phyloP scores from a whole-genome alignment of 176 grass and related monocot genomes.

The Eragrostis nindensis region DNA sequence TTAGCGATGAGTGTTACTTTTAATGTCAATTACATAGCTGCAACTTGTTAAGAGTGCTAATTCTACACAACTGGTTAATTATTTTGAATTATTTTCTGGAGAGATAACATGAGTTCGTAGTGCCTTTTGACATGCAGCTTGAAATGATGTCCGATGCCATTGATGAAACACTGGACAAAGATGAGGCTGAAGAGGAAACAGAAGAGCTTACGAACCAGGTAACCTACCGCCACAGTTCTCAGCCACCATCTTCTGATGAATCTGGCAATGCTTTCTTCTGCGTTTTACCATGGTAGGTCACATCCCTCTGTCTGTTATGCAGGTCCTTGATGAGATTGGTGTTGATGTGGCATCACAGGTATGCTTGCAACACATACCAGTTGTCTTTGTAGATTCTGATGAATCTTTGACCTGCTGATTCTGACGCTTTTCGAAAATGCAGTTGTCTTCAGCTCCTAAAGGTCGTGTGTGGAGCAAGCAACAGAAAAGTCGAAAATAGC shows the following conservation, averaged over 20 bases:
- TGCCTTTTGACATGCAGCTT: constrained; percentile 50
- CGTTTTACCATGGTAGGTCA: no score
- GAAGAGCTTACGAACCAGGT: constrained; percentile 99
- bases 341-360: constrained; percentile 98
- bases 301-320: neutral
- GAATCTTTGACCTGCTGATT: constrained; percentile 18
- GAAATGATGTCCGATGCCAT: constrained; percentile 96
- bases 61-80: no score
- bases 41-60: neutral
- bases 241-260: neutral
- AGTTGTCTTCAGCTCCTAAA: constrained; percentile 97
- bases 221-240: constrained; percentile 39
- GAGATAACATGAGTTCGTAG: neutral
- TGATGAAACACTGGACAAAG: constrained; percentile 95
- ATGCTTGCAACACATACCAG: constrained; percentile 4
- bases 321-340: constrained; percentile 98
- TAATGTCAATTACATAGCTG: constrained; percentile 7
- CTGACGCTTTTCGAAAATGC: constrained; percentile 28
- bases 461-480: constrained; percentile 65
- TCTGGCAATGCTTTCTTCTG: neutral
- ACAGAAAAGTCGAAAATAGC: constrained; percentile 62
- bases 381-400: neutral
- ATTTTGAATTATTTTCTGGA: constrained; percentile 2
- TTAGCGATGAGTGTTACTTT: neutral
- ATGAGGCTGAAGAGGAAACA: constrained; percentile 95